Base-by-base conservation (phyloP, 2,329 filamentous ascomycete species). In the Botrytis fabae region DNA sequence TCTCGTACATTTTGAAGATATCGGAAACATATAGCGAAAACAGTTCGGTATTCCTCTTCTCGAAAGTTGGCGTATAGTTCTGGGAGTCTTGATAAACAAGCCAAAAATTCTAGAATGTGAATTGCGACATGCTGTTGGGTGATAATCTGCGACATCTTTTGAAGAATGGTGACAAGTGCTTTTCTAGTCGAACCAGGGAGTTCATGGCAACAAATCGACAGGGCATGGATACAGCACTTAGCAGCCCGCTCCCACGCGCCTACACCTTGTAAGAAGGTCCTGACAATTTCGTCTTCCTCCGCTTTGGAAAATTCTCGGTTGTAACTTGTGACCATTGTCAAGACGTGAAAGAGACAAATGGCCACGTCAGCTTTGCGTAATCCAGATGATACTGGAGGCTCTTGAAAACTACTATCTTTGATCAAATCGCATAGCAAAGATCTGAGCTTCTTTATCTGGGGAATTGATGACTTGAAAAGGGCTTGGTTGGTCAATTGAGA, bases 91-190 rank as follows among this genome's bases (percentile, higher is more conserved):
- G 95, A 94, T 42, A 99, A 87, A 68, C 94, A 92, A 16, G 93
- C 93, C n/a, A 99, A 85, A 79, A 99, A 98, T 80, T 99, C 96
- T 68, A 99, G 86, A 74, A 99, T 97, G 80, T 99, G 96, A 75
- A 98, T 92, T 16, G 95, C 94, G 51, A 98, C 92, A 73, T 95
- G 90, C 10, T 94, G 91, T 79, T 97, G 95, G 1, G 96, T 98
- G 79, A 99, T 97, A 79, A 98, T 97, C 78, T 95, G 93, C 1
- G 95, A 92, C 93, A 99, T 97, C 80, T 94, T 95, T 79, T 95
- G 92, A 72, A 99, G 86, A 77, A 98, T 93, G 63, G 90, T 92
- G 63, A 95, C 92, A 74, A 98, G 86, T 32, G 91, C 92, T 80
- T 95, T 97, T 80, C 92, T 93, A 69, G 95, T 93, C 20, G 95